These are phyloP conservation scores for Colletotrichum musicola DNA, from an alignment of 2,329 filamentous ascomycete genomes.

Conservation along the genomic window DNA sequence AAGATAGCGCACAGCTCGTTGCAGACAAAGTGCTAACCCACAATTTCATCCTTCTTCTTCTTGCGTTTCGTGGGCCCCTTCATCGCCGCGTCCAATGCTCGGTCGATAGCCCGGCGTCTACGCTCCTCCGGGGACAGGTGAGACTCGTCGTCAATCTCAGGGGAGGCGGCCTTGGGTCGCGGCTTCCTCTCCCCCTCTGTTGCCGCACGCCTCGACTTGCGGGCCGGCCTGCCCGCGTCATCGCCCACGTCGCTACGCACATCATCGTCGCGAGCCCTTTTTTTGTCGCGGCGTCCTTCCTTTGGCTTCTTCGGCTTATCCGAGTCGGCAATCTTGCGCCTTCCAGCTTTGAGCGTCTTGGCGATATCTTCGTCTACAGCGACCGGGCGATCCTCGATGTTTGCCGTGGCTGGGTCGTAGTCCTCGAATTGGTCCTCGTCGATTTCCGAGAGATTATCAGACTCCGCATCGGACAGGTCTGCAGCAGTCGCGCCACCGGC, in stretches of 20 bases:
- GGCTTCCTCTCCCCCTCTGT: constrained; percentile 61
- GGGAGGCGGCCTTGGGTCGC: constrained; percentile 57
- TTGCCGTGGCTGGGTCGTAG: constrained; percentile 74
- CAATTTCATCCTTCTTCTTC: constrained; percentile 89
- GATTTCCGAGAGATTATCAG: constrained; percentile 74
- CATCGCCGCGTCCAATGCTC: constrained; percentile 87
- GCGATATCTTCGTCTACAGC: constrained; percentile 76
- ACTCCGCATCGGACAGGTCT: constrained; percentile 66
- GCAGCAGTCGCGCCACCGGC: constrained; percentile 54
- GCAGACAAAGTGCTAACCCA: constrained; percentile 57
- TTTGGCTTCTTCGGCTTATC: constrained; percentile 79
- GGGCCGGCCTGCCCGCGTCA: constrained; percentile 55
- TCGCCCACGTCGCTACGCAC: constrained; percentile 58
- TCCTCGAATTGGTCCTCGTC: constrained; percentile 79
- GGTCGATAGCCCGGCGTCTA: constrained; percentile 84
- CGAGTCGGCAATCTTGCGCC: constrained; percentile 74
- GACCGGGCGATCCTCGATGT: constrained; percentile 73
- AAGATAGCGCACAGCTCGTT: background rate
- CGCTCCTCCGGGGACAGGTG: constrained; percentile 86
- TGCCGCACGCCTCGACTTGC: constrained; percentile 61
- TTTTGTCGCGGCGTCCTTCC: constrained; percentile 78
- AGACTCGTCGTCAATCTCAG: constrained; percentile 79
- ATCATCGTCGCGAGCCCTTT: constrained; percentile 66
- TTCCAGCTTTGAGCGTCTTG: constrained; percentile 73
- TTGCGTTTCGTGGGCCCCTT: constrained; percentile 82